A percentile compares a stretch with the other conserved stretches of the same genome.
These are phyloP conservation scores for Boletus pseudo-olivaceus DNA, from an alignment of 768 basidiomycete species.

Conservation along the genomic window DNA sequence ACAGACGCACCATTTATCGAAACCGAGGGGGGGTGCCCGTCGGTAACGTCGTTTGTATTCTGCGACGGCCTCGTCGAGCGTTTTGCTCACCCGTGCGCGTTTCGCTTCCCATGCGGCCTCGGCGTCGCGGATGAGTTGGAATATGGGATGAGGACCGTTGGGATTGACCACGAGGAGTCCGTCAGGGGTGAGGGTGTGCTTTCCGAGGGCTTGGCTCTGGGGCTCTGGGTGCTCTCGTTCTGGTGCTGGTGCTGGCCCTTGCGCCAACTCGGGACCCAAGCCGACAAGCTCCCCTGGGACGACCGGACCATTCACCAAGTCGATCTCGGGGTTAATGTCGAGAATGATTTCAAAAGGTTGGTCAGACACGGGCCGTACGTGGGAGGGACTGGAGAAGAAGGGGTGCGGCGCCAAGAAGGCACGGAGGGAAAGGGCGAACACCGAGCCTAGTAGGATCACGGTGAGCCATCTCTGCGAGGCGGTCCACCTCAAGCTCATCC, in stretches of 20 bases:
- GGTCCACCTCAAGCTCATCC: neutral
- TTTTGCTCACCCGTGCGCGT: constrained; percentile 32
- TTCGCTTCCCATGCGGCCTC: constrained; percentile 37
- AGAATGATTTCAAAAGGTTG: neutral
- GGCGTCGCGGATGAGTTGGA: constrained; percentile 37
- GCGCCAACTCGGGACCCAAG: neutral
- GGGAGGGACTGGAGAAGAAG: neutral
- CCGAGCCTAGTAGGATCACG: neutral
- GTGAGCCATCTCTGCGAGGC: neutral
- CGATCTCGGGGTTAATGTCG: neutral
- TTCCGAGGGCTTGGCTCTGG: neutral
- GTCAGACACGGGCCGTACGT: no score
- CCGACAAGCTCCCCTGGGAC: neutral
- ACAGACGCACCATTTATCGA: constrained; percentile 41
- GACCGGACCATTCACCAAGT: neutral
- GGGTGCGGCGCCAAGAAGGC: neutral
- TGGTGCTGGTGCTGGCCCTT: neutral
- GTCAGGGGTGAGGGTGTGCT: constrained; percentile 24
- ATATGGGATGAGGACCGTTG: constrained; percentile 41
- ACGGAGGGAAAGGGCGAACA: neutral
- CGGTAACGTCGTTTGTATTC: constrained; percentile 38
- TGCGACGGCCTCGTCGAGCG: constrained; percentile 34
- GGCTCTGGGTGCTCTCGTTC: neutral
- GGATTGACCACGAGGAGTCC: constrained; percentile 36
- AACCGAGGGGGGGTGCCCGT: constrained; percentile 38